Conservation (phyloP, 1,284 basidiomycete genomes). For the Malassezia brasiliensis region DNA sequence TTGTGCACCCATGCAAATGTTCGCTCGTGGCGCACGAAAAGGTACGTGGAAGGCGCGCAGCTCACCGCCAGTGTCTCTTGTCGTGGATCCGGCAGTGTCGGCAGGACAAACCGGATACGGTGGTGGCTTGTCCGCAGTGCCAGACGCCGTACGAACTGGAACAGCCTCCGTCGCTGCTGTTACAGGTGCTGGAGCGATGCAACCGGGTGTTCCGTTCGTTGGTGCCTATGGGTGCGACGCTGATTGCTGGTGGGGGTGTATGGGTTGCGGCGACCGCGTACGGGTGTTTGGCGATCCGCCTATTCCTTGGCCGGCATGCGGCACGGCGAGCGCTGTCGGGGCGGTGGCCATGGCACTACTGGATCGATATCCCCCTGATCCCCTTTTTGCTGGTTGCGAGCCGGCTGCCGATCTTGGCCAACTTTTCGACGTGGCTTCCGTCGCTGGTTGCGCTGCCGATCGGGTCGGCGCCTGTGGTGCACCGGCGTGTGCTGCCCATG, state of each 20-base stretch:
- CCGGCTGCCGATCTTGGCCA: conserved; percentile 31
- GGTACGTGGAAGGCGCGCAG: not conserved
- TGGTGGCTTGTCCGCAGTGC: conserved; percentile 13
- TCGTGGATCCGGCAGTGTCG: conserved; percentile 16
- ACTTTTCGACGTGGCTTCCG: conserved; percentile 33
- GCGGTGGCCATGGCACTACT: conserved; percentile 23
- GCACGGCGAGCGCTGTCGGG: conserved; percentile 2
- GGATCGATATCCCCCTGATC: conserved; percentile 42
- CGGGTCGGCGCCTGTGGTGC: conserved; percentile 17
- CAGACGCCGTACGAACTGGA: conserved; percentile 6
- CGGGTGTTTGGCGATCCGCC: conserved; percentile 12
- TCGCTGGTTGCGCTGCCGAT: conserved; percentile 30
- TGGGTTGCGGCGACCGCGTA: conserved; percentile 15
- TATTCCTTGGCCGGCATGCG: conserved; percentile 9
- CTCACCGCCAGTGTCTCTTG: conserved; percentile 7
- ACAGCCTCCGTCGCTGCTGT: not conserved
- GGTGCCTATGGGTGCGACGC: conserved; percentile 4
- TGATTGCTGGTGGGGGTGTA: not conserved
- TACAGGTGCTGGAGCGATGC: conserved; percentile 1
- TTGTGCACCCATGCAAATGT: conserved; percentile 17
- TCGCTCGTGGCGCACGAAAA: conserved; percentile 18
- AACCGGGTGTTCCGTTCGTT: not conserved
- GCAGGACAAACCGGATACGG: conserved; percentile 3
- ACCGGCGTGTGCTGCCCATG: conserved; percentile 14
- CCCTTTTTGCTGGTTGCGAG: conserved; percentile 37